phyloP scores from a whole-genome alignment of 2,329 filamentous ascomycete species.

The Diaporthe ilicicola region DNA sequence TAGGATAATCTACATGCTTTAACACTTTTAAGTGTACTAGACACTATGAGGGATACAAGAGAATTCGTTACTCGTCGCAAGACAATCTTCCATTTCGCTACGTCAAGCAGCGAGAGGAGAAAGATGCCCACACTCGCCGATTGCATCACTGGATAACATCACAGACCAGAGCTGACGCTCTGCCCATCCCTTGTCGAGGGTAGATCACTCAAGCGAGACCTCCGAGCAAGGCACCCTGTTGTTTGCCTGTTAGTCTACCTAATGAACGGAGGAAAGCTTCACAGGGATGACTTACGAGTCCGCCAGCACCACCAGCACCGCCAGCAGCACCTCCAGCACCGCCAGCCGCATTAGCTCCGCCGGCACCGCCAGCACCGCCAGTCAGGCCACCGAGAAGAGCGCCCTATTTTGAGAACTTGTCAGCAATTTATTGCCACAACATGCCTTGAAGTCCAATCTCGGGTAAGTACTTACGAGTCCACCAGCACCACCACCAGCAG shows the following conservation, averaged over 20 bases:
- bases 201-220: neutral
- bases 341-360: neutral
- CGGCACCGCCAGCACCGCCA: neutral
- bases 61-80: constrained; percentile 18
- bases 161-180: neutral
- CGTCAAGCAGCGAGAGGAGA: constrained; percentile 9
- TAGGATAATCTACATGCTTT: constrained; percentile 4
- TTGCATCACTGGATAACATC: neutral
- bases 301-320: constrained; percentile 15
- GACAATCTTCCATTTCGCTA: neutral
- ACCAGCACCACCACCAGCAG: neutral
- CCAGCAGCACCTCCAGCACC: neutral
- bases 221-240: neutral
- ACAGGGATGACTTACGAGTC: neutral
- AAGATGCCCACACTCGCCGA: neutral
- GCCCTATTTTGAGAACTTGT: neutral
- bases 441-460: no score
- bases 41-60: constrained; percentile 4
- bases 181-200: neutral
- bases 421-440: no score
- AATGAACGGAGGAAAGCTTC: neutral
- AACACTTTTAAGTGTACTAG: neutral
- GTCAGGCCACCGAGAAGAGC: constrained; percentile 7
- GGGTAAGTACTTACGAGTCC: neutral
- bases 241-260: neutral